Evolutionary conservation across 106 monocot species (phyloP), one percentile per base, ranked within the genome.

Genomic region (Phalaenopsis aphrodite): DNA sequence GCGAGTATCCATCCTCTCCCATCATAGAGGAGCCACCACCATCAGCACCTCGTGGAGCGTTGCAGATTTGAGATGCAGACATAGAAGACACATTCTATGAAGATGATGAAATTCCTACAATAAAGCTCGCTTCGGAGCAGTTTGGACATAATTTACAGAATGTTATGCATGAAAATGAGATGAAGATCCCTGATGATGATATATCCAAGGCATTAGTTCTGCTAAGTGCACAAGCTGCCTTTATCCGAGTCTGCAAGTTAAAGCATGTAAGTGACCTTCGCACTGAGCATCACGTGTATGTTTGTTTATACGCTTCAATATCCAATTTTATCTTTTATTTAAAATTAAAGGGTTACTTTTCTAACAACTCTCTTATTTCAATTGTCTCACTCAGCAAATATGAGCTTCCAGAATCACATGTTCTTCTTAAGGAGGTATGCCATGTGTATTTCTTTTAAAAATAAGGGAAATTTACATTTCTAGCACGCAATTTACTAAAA

Each of bases 211-310:
- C 77, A 67, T 82, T 82, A 82, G 69, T 82, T 77, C 39, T 47
- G 5, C 3, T 82, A 5, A 67, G 61, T 55, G 7, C 52, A n/a
- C 77, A 77, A 52, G 58, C 76, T 64, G 75, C 82, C 23, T 82
- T 77, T 16, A 41, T 82, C 7, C 77, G 77, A 18, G 3, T 78
- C 19, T 64, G 49, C 19, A 82, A 77, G 77, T n/a, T 83, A 8
- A 78, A 83, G 78, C 72, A 83, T 43, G 68, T 78, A 39, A 68
- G 72, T 21, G 56, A 72, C 45, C 49, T 83, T 16, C 68, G 83
- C 5, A 78, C 83, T 3, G 83, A 83, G 56, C 83, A 83, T 73
- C 21, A 56, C 42, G 78, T 67, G 83, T 83, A 83, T 43, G 83
- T 43, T 42, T 38, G 17, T 41, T 10, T 52, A 49, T 64, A 67